Base-by-base conservation (phyloP, 1,284 basidiomycete genomes). In the Sporisorium graminicola region DNA sequence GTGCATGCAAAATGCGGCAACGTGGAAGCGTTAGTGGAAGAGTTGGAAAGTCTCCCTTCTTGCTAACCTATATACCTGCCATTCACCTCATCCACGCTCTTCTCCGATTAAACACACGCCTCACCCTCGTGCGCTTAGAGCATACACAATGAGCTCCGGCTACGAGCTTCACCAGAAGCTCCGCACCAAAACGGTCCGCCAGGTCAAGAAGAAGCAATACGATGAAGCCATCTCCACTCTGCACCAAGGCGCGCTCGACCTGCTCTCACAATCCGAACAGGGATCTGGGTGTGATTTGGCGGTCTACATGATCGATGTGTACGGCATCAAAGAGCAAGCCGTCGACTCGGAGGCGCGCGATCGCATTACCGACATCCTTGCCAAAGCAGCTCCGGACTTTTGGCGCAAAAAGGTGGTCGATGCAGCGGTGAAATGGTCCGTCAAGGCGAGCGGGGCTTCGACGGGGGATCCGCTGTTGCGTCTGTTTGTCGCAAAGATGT, bases 151-250 rank as follows among this genome's bases (percentile, higher is more conserved):
- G 73, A 65, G 60, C 35, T 49, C 77, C 49, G 81, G 82, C 37
- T 85, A 85, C 74, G 84, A 85, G 47, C 78, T 83, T 26, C 83
- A 85, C 59, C 83, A 85, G 68, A 81, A 81, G 68, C 79, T 85
- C 24, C 78, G 84, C 20, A 85, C 84, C 33, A 85, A 84, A 69
- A 73, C 79, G 12, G 83, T 85, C 0, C 80, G 84, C 2, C 79
- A 78, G 57, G 58, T 85, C 65, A 80, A 80, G 66, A 84, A 83
- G 67, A 83, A 85, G 58, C 76, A 81, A 50, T 85, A 82, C 62
- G 72, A 74, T 26, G 77, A 83, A 49, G 82, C 83, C 24, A 81
- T 85, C 51, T 42, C 68, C 6, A 61, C 74, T 12, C 77, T 85
- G 20, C 74, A 80, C 65, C 58, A 72, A 13, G 84, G 84, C 16